Base-by-base conservation (phyloP, 2,329 filamentous ascomycete species). In the Fusarium zealandicum region DNA sequence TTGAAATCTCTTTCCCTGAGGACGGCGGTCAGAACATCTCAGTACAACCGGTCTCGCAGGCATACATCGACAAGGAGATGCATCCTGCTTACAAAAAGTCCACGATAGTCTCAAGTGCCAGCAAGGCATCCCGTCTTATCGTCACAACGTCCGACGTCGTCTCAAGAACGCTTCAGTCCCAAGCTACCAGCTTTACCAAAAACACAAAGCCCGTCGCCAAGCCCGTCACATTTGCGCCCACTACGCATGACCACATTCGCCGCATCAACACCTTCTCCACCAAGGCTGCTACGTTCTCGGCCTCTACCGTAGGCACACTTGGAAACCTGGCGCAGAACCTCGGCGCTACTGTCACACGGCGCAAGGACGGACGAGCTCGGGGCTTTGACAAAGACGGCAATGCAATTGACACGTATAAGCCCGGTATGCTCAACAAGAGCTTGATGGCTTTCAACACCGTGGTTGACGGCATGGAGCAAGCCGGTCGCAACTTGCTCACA, bases 361-460 rank as follows among this genome's bases (percentile, higher is more conserved):
- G 75, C 64, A 81, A 80, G 62, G 81, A 80, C 46, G 82, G 82
- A 16, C 73, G 75, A 18, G 72, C 76, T 12, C 85, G 82, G 66
- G 87, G 88, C 1, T 83, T 82, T 53, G 90, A 90, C 54, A 84
- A 87, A 54, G 85, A 93, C 56, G 90, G 90, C 30, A 86, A 86
- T 44, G 80, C 82, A 4, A 70, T 84, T 6, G 78, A 82, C 2
- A 74, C 72, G 14, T 96, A 95, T 76, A 96, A 96, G 75, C 93
- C 95, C 0, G 93, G 95, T 5, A 77, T 99, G 25, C 77, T 99
- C 63, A 99, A 99, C 78, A 97, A 96, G 81, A 92, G 88, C 59
- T 80, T 99, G 78, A 98, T 99, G 79, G 95, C 95, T 0, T 98
- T 98, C 73, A 92, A 90, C 32, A 99, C 95, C 0, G 85, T 99